Conservation (phyloP, 768 basidiomycete genomes). For the Tylopilus felleus region DNA sequence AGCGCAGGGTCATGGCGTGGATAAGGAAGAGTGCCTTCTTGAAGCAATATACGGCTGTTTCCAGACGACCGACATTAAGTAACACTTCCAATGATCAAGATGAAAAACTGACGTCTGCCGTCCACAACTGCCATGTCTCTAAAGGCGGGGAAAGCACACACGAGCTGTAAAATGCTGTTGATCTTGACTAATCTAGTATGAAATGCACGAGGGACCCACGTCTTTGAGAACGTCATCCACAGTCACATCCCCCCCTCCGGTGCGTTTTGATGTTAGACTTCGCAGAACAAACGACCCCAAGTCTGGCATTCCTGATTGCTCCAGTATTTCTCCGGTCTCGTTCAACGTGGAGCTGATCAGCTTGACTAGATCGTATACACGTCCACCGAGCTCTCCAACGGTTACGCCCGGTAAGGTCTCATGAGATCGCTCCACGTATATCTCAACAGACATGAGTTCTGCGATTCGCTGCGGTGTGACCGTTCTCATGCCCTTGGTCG, state of each 20-base stretch:
- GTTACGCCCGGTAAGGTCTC: constrained; percentile 63
- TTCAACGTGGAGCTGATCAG: constrained; percentile 60
- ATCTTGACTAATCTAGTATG: constrained; percentile 1
- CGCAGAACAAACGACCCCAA: constrained; percentile 75
- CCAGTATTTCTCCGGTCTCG: constrained; percentile 68
- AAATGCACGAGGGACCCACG: constrained; percentile 38
- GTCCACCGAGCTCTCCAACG: constrained; percentile 75
- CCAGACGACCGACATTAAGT: background rate
- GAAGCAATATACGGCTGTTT: constrained; percentile 78
- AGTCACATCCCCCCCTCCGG: constrained; percentile 30
- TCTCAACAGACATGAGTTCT: constrained; percentile 64
- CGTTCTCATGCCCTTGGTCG: constrained; percentile 60
- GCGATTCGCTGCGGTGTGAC: constrained; percentile 59
- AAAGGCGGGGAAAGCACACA: constrained; percentile 77
- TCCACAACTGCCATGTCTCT: constrained; percentile 70
- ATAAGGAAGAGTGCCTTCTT: constrained; percentile 87
- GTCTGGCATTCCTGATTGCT: constrained; percentile 57
- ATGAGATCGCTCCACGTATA: constrained; percentile 71
- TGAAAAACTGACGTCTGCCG: constrained; percentile 47
- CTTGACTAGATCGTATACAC: constrained; percentile 67
- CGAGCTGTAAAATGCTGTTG: constrained; percentile 47
- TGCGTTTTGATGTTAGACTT: constrained; percentile 47
- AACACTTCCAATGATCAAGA: background rate
- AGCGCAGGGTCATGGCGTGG: constrained; percentile 64
- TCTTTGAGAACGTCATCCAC: constrained; percentile 62